Percentiles rank a stretch among this genome's conserved stretches.
These are phyloP conservation scores for Aureobasidium subglaciale DNA, from an alignment of 2,329 filamentous ascomycete species.

Conservation along the genomic window DNA sequence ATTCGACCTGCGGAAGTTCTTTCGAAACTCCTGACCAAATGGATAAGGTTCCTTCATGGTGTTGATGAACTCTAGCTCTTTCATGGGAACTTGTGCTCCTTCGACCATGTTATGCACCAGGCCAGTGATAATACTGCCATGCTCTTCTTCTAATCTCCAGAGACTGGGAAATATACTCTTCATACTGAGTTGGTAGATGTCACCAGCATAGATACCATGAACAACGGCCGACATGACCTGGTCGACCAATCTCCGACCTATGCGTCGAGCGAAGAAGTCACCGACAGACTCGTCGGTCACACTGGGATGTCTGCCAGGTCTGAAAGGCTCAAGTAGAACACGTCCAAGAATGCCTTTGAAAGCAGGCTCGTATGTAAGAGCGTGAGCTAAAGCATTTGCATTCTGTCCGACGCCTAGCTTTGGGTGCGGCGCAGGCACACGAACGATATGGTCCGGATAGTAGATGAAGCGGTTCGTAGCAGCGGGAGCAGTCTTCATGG, in stretches of 20 bases:
- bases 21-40: constrained; percentile 23
- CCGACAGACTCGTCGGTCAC: constrained; percentile 64
- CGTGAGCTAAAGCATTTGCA: constrained; percentile 26
- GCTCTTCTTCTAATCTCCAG: constrained; percentile 43
- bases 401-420: constrained; percentile 28
- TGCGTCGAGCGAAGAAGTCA: constrained; percentile 52
- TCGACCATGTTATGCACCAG: constrained; percentile 25
- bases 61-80: constrained; percentile 26
- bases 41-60: constrained; percentile 18
- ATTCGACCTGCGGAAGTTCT: constrained; percentile 28
- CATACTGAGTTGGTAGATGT: constrained; percentile 72
- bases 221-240: constrained; percentile 68
- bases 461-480: constrained; percentile 71
- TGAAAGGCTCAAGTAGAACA: constrained; percentile 30
- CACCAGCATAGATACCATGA: constrained; percentile 90
- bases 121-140: constrained; percentile 33
- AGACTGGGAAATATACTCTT: constrained; percentile 52
- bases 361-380: constrained; percentile 47
- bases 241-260: constrained; percentile 53
- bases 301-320: constrained; percentile 25
- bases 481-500: constrained; percentile 43
- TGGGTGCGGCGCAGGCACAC: constrained; percentile 44
- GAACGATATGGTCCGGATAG: constrained; percentile 75
- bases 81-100: constrained; percentile 31
- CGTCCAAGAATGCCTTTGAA: constrained; percentile 42